These are phyloP conservation scores for Scenedesmus sp. DNA, from an alignment of 163 green algal genomes.

Conservation along the genomic window DNA sequence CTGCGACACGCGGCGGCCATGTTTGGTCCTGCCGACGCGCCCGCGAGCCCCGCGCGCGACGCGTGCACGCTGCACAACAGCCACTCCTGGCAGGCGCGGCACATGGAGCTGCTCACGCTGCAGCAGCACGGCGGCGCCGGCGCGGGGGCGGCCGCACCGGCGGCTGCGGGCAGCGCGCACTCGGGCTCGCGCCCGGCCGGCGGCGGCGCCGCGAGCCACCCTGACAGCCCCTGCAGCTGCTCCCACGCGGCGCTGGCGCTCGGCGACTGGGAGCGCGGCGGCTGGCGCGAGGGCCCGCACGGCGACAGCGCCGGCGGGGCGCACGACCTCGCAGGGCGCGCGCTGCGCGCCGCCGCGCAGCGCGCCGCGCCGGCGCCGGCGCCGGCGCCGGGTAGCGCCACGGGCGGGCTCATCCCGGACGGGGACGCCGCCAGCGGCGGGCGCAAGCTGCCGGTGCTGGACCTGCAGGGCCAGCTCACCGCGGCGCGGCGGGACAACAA, in stretches of 20 bases:
- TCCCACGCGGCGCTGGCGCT: constrained; percentile 17
- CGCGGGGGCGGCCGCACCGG: neutral
- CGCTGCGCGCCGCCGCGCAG: no score
- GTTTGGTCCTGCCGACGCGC: no score
- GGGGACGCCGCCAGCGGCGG: neutral
- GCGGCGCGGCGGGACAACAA: neutral
- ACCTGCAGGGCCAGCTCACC: neutral
- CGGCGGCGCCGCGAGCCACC: neutral
- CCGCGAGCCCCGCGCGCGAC: neutral
- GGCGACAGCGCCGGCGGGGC: no score
- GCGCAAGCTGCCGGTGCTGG: constrained; percentile 3
- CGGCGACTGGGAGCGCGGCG: constrained; percentile 9
- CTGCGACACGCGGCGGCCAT: constrained; percentile 36
- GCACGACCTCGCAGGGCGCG: no score
- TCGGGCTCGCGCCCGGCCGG: no score
- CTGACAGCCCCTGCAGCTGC: constrained; percentile 27
- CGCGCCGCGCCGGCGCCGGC: no score
- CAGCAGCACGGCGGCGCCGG: neutral
- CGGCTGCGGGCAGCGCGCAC: neutral
- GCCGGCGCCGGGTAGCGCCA: no score
- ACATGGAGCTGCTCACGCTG: neutral
- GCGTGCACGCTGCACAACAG: constrained; percentile 7
- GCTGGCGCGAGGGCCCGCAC: no score
- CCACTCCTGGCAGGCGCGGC: neutral
- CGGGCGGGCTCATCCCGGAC: no score